phyloP scores from a whole-genome alignment of 2,329 filamentous ascomycete species.

The Stenocarpella maydis region DNA sequence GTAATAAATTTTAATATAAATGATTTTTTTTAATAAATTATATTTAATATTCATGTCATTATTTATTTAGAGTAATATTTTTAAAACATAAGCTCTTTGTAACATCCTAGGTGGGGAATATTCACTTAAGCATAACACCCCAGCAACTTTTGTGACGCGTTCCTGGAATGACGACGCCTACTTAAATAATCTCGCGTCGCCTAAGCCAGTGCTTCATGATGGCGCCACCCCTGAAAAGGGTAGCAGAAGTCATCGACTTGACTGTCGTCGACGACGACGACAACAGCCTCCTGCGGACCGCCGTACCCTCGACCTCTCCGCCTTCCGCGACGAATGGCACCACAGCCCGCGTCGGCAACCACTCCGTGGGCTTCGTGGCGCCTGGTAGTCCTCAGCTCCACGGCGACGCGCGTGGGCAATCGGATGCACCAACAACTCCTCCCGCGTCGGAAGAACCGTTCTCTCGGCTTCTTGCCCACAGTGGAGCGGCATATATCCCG shows the following conservation, averaged over 20 bases:
- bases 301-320: too few species aligned
- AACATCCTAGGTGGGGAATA: not conserved
- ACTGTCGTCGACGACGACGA: slow-evolving; percentile 38
- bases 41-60: not conserved
- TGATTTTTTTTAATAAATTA: too few species aligned
- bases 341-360: too few species aligned
- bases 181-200: slow-evolving; percentile 9
- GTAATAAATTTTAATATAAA: not conserved
- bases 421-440: too few species aligned
- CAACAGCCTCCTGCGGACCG: not conserved
- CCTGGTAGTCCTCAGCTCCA: not conserved
- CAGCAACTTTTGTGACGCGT: not conserved
- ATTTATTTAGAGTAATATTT: not conserved
- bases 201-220: not conserved
- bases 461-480: not conserved
- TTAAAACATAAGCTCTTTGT: not conserved
- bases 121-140: not conserved
- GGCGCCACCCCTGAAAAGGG: not conserved
- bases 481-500: not conserved
- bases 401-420: not conserved
- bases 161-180: not conserved
- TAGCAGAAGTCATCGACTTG: slow-evolving; percentile 42
- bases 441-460: not conserved
- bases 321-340: not conserved
- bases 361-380: too few species aligned